These are phyloP conservation scores for Microcos paniculata DNA, from an alignment of 345 rosid genomes.

Conservation along the genomic window DNA sequence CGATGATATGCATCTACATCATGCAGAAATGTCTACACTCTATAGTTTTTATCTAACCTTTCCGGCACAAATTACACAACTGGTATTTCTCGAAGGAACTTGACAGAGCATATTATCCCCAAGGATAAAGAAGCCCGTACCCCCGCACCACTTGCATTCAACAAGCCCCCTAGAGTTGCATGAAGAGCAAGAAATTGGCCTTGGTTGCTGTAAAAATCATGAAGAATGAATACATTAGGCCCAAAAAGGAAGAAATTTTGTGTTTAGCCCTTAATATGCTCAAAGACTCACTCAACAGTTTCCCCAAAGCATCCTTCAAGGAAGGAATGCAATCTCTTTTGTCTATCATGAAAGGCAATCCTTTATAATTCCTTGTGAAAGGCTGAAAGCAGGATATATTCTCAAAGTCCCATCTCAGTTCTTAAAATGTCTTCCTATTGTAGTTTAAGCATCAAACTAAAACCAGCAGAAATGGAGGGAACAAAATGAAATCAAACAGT, in stretches of 20 bases:
- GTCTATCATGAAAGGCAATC: not conserved
- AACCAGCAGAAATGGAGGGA: not conserved
- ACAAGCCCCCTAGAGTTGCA: conserved; percentile 68
- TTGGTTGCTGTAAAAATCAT: conserved; percentile 61
- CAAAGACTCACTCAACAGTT: not conserved
- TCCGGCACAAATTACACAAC: conserved; percentile 81
- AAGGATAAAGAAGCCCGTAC: conserved; percentile 86
- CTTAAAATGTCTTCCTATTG: not conserved
- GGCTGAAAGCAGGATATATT: not conserved
- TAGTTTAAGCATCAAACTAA: not conserved
- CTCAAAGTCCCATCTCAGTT: not conserved
- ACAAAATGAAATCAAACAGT: not conserved
- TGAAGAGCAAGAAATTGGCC: conserved; percentile 67
- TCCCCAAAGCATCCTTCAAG: not conserved
- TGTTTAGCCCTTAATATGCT: not conserved
- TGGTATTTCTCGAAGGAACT: conserved; percentile 85
- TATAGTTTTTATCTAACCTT: conserved; percentile 39
- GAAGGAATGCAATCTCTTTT: not conserved
- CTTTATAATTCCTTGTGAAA: too few species aligned
- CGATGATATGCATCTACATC: not conserved
- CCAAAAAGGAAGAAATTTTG: not conserved
- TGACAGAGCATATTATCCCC: conserved; percentile 96
- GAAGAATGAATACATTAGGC: not conserved
- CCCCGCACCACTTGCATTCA: conserved; percentile 91
- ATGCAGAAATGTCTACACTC: not conserved